Evolutionary conservation across 139 green algal genomes (phyloP).

Genomic region (Chlamydomonas schloesseri): DNA sequence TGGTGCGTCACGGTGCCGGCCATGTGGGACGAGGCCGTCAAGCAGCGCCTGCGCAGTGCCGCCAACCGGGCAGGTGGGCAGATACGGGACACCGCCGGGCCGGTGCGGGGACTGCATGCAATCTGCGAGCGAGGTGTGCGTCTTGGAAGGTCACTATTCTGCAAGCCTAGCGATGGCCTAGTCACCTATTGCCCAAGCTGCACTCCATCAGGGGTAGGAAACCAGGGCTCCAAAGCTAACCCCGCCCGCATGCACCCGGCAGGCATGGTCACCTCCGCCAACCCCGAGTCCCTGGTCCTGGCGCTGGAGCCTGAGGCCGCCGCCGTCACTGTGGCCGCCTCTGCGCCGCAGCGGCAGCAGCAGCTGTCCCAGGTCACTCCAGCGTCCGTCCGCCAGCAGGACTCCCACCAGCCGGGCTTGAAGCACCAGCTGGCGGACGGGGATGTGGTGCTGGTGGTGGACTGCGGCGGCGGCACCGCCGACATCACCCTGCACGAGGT

Average conservation of each 20-base stretch:
- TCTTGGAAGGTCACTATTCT: too few species aligned
- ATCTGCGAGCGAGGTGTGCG: too few species aligned
- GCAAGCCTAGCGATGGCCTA: too few species aligned
- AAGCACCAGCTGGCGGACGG: neutral
- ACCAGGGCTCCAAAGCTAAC: neutral
- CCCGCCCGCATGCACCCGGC: neutral
- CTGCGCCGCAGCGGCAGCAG: neutral
- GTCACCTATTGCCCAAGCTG: too few species aligned
- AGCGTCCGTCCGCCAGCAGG: neutral
- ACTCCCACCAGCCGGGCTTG: neutral
- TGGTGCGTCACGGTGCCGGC: conserved; percentile 51
- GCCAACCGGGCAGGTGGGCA: conserved; percentile 3
- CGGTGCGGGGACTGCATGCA: neutral
- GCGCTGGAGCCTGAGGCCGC: conserved; percentile 28
- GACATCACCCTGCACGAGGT: conserved; percentile 35
- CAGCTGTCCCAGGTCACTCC: too few species aligned
- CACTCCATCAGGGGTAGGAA: too few species aligned
- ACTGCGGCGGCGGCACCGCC: conserved; percentile 39
- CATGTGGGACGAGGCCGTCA: conserved; percentile 41
- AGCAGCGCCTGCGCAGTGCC: conserved; percentile 10
- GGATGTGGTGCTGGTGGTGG: conserved; percentile 35
- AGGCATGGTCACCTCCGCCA: neutral
- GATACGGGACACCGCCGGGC: neutral
- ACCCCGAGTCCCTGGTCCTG: conserved; percentile 6
- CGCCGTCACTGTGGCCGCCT: neutral